These are phyloP conservation scores for Codiaeum variegatum DNA, from an alignment of 441 rosid species.

Conservation along the genomic window DNA sequence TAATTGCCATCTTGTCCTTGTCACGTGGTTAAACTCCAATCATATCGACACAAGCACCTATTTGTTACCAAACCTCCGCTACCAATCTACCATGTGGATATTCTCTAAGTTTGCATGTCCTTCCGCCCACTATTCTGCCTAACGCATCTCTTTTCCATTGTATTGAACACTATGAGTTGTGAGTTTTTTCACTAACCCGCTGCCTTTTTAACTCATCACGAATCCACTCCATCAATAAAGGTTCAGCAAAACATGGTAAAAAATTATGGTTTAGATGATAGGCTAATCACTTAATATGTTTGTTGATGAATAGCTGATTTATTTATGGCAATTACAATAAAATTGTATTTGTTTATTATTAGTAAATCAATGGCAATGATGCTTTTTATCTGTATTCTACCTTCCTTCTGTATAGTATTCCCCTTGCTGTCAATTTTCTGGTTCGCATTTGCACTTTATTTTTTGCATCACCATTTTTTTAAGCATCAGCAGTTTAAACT, in stretches of 20 bases:
- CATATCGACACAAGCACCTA: no score
- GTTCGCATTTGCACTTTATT: background rate
- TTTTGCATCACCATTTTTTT: background rate
- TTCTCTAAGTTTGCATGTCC: no score
- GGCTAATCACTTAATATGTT: background rate
- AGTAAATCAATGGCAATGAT: background rate
- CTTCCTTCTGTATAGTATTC: background rate
- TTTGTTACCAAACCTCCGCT: no score
- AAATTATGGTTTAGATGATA: background rate
- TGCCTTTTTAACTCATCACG: background rate
- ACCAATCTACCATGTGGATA: no score
- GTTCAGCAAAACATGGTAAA: background rate
- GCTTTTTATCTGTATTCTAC: background rate
- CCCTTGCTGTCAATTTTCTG: background rate
- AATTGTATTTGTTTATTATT: background rate
- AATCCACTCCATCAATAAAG: background rate
- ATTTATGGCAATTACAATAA: background rate
- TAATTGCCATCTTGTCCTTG: no score
- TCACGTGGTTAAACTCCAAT: no score
- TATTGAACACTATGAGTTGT: background rate
- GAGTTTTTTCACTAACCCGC: background rate
- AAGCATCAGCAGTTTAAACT: background rate
- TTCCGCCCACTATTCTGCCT: background rate
- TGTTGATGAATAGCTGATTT: background rate
- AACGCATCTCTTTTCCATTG: background rate